Percentiles rank a stretch among this genome's conserved stretches.
These are phyloP conservation scores for Kwoniella bestiolae DNA, from an alignment of 768 basidiomycete species.

Conservation along the genomic window DNA sequence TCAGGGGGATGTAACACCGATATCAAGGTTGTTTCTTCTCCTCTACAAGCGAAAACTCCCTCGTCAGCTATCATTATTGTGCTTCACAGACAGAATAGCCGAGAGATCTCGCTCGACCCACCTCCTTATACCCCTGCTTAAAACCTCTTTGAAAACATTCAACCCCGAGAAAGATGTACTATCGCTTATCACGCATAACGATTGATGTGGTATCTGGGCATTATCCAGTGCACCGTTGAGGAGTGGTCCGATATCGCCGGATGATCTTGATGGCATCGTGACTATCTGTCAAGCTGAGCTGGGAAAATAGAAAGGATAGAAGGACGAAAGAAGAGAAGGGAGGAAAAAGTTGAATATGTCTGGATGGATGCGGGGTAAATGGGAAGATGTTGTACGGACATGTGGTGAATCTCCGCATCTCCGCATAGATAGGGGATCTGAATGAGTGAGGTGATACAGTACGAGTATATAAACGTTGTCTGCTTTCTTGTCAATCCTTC, in stretches of 20 bases:
- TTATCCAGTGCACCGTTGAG: slow-evolving; percentile 40
- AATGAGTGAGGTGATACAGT: no score
- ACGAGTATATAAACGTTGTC: no score
- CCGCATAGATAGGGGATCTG: no score
- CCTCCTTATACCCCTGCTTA: slow-evolving; percentile 34
- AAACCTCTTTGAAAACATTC: slow-evolving; percentile 43
- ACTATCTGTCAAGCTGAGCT: background rate
- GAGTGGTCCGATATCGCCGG: slow-evolving; percentile 16
- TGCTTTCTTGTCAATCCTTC: no score
- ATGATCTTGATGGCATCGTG: slow-evolving; percentile 10
- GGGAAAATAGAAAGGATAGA: background rate
- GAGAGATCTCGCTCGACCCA: no score
- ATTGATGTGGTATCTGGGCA: slow-evolving; percentile 51
- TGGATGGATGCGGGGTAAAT: no score
- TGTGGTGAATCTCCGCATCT: no score
- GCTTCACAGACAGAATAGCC: no score
- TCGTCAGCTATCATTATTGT: no score
- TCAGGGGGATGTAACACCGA: slow-evolving; percentile 37
- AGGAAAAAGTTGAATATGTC: background rate
- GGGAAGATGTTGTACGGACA: no score
- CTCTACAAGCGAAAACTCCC: slow-evolving; percentile 4
- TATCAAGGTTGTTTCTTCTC: slow-evolving; percentile 30
- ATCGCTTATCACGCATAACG: slow-evolving; percentile 48
- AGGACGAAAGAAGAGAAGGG: background rate
- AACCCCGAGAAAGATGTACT: slow-evolving; percentile 43